Percentiles rank a stretch among this genome's conserved stretches.
These are phyloP conservation scores for Brassica balearica DNA, from an alignment of 441 rosid genomes.

Conservation along the genomic window DNA sequence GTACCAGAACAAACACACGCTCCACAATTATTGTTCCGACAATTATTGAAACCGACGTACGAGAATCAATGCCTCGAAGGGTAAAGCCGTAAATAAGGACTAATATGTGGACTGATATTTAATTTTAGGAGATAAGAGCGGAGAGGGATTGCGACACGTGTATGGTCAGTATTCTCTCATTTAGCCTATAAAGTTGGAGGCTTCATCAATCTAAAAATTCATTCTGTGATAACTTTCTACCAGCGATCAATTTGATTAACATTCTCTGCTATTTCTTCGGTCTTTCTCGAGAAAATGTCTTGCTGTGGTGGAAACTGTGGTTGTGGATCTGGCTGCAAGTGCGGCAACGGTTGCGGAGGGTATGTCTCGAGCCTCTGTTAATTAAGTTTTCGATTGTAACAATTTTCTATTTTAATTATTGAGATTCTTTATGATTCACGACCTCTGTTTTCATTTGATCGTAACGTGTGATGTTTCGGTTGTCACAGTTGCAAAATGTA, in stretches of 20 bases:
- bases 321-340: slow-evolving; percentile 51
- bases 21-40: slow-evolving; percentile 34
- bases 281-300: slow-evolving; percentile 40
- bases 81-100: slow-evolving; percentile 6
- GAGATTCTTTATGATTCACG: background rate
- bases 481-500: slow-evolving; percentile 43
- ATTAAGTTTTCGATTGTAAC: background rate
- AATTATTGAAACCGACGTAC: slow-evolving; percentile 35
- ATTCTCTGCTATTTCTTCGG: background rate
- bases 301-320: slow-evolving; percentile 50
- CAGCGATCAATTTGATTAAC: background rate
- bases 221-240: background rate
- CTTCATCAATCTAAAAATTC: background rate
- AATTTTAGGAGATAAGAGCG: slow-evolving; percentile 31
- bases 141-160: slow-evolving; percentile 34
- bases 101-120: slow-evolving; percentile 8
- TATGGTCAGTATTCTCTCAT: slow-evolving; percentile 18
- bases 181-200: slow-evolving; percentile 25
- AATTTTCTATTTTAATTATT: background rate
- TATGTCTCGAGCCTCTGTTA: slow-evolving; percentile 1
- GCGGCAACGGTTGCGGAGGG: slow-evolving; percentile 50
- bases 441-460: slow-evolving; percentile 6
- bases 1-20: slow-evolving; percentile 22
- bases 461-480: background rate
- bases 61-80: slow-evolving; percentile 23